Evolutionary conservation across 495 filamentous ascomycete genomes (phyloP).

Genomic region (Trichoderma orchidacearum): DNA sequence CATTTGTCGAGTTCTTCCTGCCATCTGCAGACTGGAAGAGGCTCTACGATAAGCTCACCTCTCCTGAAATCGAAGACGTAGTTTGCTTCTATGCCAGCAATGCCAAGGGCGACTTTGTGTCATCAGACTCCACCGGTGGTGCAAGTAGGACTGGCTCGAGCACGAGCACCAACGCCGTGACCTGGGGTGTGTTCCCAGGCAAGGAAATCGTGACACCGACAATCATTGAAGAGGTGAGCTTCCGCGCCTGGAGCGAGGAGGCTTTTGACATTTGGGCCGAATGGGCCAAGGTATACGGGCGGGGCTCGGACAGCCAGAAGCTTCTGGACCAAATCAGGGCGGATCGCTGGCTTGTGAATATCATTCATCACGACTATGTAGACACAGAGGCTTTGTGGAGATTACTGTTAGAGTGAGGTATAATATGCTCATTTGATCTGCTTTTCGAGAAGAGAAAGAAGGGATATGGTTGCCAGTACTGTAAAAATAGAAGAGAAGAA

Average conservation of each 20-base stretch:
- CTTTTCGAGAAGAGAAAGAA: not conserved
- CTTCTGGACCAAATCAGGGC: slow-evolving; percentile 51
- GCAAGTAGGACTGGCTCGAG: slow-evolving; percentile 8
- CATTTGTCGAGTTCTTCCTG: slow-evolving; percentile 93
- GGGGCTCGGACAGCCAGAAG: slow-evolving; percentile 47
- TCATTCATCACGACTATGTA: slow-evolving; percentile 76
- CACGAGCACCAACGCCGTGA: slow-evolving; percentile 76
- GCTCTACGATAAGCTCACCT: slow-evolving; percentile 47
- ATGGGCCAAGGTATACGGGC: slow-evolving; percentile 75
- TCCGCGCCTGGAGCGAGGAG: slow-evolving; percentile 90
- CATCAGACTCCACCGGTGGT: slow-evolving; percentile 34
- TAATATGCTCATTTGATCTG: not conserved
- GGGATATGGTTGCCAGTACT: not conserved
- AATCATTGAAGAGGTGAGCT: slow-evolving; percentile 93
- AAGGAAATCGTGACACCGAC: slow-evolving; percentile 97
- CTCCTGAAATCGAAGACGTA: slow-evolving; percentile 39
- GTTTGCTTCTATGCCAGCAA: slow-evolving; percentile 83
- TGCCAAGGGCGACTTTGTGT: slow-evolving; percentile 52
- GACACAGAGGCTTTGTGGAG: slow-evolving; percentile 53
- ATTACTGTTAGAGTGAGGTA: slow-evolving; percentile 20
- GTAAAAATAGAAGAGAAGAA: not conserved
- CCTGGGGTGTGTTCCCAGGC: slow-evolving; percentile 90
- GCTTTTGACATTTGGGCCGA: slow-evolving; percentile 91
- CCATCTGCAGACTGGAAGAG: slow-evolving; percentile 52
- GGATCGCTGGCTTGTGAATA: slow-evolving; percentile 77